Conservation (phyloP, 2,329 filamentous ascomycete genomes). For the Xylariaceae sp. region DNA sequence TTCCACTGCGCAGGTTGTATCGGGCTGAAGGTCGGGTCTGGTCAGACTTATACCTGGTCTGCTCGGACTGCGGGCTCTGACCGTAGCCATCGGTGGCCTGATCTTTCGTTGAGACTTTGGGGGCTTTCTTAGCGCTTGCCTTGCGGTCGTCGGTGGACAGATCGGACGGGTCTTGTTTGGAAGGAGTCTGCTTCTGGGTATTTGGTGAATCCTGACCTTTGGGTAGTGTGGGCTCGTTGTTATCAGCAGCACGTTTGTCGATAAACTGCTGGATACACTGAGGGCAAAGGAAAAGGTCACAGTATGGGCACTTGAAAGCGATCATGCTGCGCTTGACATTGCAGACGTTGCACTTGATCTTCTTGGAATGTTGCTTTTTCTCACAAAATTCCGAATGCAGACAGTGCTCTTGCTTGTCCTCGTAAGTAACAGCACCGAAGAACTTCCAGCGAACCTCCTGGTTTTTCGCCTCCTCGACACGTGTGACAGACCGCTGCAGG, state of each 20-base stretch:
- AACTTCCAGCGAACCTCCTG: slow-evolving; percentile 2
- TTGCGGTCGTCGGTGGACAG: no score
- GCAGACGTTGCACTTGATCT: slow-evolving; percentile 8
- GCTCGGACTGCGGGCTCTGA: no score
- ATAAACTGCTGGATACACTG: slow-evolving; percentile 1
- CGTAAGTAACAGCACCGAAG: background rate
- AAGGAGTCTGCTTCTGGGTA: no score
- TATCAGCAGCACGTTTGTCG: background rate
- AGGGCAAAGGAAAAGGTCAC: slow-evolving; percentile 2
- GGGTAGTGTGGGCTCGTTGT: no score
- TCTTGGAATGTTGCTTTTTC: background rate
- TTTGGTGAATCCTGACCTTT: no score
- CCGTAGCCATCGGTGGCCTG: no score
- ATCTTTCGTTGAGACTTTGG: no score
- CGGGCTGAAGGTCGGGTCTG: no score
- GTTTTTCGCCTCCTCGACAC: background rate
- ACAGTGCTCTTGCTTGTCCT: slow-evolving; percentile 1
- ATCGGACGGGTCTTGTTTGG: no score
- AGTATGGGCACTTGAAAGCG: slow-evolving; percentile 7
- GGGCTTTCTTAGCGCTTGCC: no score
- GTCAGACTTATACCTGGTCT: no score
- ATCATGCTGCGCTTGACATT: slow-evolving; percentile 1
- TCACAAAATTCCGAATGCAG: slow-evolving; percentile 7
- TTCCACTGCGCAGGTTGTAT: no score
- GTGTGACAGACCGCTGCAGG: background rate